These are phyloP conservation scores for Fusarium albidum DNA, from an alignment of 2,329 filamentous ascomycete species.

Conservation along the genomic window DNA sequence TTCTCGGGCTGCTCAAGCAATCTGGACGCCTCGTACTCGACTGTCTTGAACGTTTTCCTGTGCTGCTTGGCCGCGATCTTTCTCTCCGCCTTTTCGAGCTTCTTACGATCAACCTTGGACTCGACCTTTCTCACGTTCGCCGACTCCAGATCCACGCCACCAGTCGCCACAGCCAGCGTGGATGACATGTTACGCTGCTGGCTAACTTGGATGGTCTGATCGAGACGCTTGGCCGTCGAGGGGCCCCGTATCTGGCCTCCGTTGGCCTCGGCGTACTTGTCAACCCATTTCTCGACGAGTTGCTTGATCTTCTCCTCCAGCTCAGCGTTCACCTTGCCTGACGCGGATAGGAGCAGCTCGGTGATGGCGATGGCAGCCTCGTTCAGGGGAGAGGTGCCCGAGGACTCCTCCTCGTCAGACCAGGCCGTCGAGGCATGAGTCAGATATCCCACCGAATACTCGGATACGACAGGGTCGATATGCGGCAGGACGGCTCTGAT, in stretches of 20 bases:
- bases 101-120: slow-evolving; percentile 97
- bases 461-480: slow-evolving; percentile 87
- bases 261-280: slow-evolving; percentile 78
- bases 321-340: slow-evolving; percentile 76
- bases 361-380: slow-evolving; percentile 87
- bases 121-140: slow-evolving; percentile 94
- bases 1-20: slow-evolving; percentile 84
- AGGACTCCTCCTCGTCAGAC: slow-evolving; percentile 74
- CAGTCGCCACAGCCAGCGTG: slow-evolving; percentile 85
- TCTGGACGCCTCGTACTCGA: slow-evolving; percentile 95
- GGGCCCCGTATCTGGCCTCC: slow-evolving; percentile 76
- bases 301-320: slow-evolving; percentile 81
- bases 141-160: slow-evolving; percentile 89
- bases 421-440: slow-evolving; percentile 90
- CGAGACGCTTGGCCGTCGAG: slow-evolving; percentile 82
- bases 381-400: slow-evolving; percentile 76
- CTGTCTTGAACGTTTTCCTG: slow-evolving; percentile 97
- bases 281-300: slow-evolving; percentile 89
- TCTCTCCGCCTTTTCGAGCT: slow-evolving; percentile 96
- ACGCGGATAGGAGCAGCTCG: slow-evolving; percentile 92
- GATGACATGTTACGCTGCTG: slow-evolving; percentile 96
- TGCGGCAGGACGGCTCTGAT: slow-evolving; percentile 84
- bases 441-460: slow-evolving; percentile 94
- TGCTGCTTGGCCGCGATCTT: slow-evolving; percentile 99
- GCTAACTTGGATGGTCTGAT: slow-evolving; percentile 94